phyloP scores from a whole-genome alignment of 345 rosid species.

The Gossypium thurberi region DNA sequence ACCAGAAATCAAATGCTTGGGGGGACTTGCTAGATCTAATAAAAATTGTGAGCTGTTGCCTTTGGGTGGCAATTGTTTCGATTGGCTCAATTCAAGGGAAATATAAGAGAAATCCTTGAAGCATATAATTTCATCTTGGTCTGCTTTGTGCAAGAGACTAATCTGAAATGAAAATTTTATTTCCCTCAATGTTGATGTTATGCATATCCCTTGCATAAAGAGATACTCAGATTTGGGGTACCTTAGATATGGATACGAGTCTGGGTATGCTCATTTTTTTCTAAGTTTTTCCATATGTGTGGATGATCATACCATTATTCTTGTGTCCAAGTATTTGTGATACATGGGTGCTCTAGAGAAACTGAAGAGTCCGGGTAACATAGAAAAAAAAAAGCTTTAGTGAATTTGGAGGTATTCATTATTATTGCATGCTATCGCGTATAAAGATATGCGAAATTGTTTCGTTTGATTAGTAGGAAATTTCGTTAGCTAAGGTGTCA shows the following conservation, averaged over 20 bases:
- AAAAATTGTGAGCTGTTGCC: background rate
- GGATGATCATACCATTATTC: too few species aligned
- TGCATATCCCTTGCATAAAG: background rate
- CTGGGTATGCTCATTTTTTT: too few species aligned
- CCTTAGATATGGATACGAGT: too few species aligned
- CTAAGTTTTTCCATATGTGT: too few species aligned
- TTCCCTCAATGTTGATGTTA: background rate
- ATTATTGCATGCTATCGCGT: background rate
- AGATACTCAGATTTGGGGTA: background rate
- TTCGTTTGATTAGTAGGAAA: too few species aligned
- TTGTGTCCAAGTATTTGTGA: too few species aligned
- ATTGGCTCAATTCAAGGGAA: background rate
- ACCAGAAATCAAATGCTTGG: background rate
- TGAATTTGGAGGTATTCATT: background rate
- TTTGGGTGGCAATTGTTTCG: background rate
- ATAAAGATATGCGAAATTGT: background rate
- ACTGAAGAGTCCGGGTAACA: too few species aligned
- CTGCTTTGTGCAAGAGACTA: background rate
- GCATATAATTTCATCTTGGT: background rate
- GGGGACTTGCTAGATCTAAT: background rate
- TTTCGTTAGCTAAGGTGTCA: too few species aligned
- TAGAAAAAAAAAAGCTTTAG: background rate
- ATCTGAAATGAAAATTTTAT: background rate
- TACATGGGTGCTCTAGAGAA: too few species aligned
- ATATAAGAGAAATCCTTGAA: background rate